A percentile compares a stretch with the other conserved stretches of the same genome.
Conservation (phyloP, 1,284 basidiomycete genomes). For the Schizopora paradoxa region DNA sequence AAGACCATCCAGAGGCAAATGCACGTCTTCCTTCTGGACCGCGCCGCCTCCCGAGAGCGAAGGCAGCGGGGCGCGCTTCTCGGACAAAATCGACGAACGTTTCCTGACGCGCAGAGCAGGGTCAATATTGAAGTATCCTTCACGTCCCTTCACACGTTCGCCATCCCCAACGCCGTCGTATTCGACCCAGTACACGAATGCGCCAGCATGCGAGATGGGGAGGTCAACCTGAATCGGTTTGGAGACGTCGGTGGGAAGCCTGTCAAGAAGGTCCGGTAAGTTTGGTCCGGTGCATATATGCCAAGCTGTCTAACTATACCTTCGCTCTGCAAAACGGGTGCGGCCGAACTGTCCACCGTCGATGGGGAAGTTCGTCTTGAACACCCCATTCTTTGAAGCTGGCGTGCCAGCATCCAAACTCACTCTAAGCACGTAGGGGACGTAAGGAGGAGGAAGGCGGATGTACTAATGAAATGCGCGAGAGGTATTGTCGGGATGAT, state of each 20-base stretch:
- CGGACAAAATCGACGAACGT: constrained; percentile 66
- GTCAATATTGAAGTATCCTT: constrained; percentile 95
- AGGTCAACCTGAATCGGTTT: constrained; percentile 90
- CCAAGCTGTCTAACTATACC: constrained; percentile 43
- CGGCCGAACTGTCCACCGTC: constrained; percentile 84
- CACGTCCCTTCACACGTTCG: constrained; percentile 67
- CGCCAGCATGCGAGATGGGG: constrained; percentile 90
- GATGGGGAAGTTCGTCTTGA: constrained; percentile 92
- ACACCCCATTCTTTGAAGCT: constrained; percentile 81
- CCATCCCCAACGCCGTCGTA: constrained; percentile 63
- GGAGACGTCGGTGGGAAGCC: constrained; percentile 75
- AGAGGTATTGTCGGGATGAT: constrained; percentile 4
- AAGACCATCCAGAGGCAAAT: constrained; percentile 80
- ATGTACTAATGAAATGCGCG: constrained; percentile 62
- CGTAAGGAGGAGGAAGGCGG: constrained; percentile 86
- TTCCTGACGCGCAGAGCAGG: constrained; percentile 74
- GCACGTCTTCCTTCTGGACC: constrained; percentile 44
- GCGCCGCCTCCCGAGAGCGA: constrained; percentile 43
- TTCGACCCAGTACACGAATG: constrained; percentile 91
- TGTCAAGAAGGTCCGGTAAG: constrained; percentile 26
- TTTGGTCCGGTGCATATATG: constrained; percentile 2
- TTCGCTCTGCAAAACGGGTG: constrained; percentile 69
- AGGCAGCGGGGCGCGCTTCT: constrained; percentile 47
- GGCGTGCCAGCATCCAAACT: constrained; percentile 86
- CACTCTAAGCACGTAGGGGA: constrained; percentile 85